These are phyloP conservation scores for Tricladium varicosporioides DNA, from an alignment of 2,329 filamentous ascomycete species.

Conservation along the genomic window DNA sequence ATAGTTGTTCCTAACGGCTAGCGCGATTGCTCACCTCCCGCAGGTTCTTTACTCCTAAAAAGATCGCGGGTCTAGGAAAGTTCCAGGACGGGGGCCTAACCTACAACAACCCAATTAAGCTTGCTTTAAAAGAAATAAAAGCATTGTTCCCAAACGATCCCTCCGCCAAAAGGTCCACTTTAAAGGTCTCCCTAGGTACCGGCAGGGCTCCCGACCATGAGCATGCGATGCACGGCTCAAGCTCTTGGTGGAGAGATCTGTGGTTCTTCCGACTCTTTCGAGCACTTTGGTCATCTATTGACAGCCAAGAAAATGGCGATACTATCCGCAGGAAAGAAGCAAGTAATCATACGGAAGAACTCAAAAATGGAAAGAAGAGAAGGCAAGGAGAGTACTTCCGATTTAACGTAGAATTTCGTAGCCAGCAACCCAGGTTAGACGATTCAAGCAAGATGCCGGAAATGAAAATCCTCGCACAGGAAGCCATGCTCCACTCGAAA, in stretches of 20 bases:
- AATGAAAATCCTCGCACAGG: constrained; percentile 16
- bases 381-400: constrained; percentile 15
- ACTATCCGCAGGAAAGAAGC: not conserved
- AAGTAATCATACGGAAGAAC: not conserved
- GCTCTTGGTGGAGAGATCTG: constrained; percentile 20
- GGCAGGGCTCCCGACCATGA: constrained; percentile 15
- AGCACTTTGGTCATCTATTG: not conserved
- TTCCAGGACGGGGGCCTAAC: constrained; percentile 13
- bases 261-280: constrained; percentile 10
- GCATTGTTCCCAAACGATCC: constrained; percentile 15
- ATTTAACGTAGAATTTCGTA: constrained; percentile 26
- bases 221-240: constrained; percentile 14
- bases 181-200: constrained; percentile 24
- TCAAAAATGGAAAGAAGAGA: not conserved
- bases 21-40: not conserved
- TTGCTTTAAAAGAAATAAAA: constrained; percentile 17
- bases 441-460: constrained; percentile 22
- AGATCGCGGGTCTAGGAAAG: constrained; percentile 11
- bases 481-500: constrained; percentile 16
- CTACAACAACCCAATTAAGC: constrained; percentile 14
- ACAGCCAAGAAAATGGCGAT: not conserved
- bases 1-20: constrained; percentile 10
- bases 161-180: constrained; percentile 16
- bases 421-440: constrained; percentile 10
- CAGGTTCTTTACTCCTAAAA: not conserved